A percentile compares a stretch with the other conserved stretches of the same genome.
Evolutionary conservation across 257 asterid species (phyloP).

Genomic region (Solanum corneliomulleri): DNA sequence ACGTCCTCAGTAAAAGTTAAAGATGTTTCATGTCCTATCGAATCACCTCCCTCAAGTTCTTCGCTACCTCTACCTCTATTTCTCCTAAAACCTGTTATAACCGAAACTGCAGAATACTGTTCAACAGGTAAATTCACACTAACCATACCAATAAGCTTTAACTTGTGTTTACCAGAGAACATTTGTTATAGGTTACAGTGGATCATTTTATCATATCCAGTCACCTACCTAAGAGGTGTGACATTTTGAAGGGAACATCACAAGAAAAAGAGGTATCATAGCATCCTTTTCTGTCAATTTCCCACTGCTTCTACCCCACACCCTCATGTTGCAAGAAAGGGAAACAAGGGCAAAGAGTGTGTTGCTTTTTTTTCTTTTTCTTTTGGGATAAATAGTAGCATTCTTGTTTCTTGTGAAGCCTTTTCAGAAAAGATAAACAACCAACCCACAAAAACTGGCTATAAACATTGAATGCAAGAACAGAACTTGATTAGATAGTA

Average conservation of each 20-base stretch:
- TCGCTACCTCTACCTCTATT: not conserved
- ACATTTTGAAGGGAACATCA: not conserved
- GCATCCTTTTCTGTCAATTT: not conserved
- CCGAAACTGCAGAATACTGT: not conserved
- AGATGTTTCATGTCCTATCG: not conserved
- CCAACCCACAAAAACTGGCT: not conserved
- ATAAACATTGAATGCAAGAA: slow-evolving; percentile 1
- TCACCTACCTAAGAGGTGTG: not conserved
- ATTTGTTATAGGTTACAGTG: not conserved
- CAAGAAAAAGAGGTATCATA: not conserved
- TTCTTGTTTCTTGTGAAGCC: not conserved
- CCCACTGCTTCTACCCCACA: not conserved
- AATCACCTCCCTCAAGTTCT: not conserved
- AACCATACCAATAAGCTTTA: not conserved
- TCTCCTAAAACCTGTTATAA: not conserved
- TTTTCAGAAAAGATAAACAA: not conserved
- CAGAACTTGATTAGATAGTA: not conserved
- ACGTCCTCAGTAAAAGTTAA: not conserved
- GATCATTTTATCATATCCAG: not conserved
- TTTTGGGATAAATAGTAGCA: not conserved
- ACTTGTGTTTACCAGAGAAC: not conserved
- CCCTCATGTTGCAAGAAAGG: not conserved
- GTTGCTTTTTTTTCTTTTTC: not conserved
- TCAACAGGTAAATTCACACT: not conserved
- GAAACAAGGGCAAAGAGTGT: not conserved